A percentile compares a stretch with the other conserved stretches of the same genome.
These are phyloP conservation scores for Solanum pennellii DNA, from an alignment of 257 asterid species.

Conservation along the genomic window DNA sequence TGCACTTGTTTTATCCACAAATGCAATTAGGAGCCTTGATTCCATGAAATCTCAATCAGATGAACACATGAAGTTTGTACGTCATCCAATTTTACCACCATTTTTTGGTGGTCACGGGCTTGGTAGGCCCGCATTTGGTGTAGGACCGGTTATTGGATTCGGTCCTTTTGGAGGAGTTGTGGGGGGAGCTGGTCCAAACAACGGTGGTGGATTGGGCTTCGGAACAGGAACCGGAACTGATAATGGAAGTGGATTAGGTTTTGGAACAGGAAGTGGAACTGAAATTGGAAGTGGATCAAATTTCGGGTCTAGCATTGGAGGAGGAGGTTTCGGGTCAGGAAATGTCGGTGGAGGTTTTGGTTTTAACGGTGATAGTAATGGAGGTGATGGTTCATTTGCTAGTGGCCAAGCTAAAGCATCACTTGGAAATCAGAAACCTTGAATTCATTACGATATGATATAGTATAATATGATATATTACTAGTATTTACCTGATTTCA, in stretches of 20 bases:
- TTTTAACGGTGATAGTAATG: neutral
- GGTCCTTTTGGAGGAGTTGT: constrained; percentile 1
- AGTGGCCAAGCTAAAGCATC: neutral
- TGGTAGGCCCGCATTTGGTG: neutral
- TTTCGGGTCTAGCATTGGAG: neutral
- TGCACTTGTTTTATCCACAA: neutral
- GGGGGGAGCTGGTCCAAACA: neutral
- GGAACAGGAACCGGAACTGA: neutral
- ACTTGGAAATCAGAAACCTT: neutral
- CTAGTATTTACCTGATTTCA: neutral
- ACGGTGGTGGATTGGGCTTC: neutral
- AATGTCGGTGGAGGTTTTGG: neutral
- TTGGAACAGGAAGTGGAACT: neutral
- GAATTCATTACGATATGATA: neutral
- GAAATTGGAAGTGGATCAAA: neutral
- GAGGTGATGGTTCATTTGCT: neutral
- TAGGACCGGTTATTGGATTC: neutral
- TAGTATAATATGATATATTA: neutral
- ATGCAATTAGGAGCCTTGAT: neutral
- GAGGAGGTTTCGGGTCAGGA: neutral
- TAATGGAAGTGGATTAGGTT: no score
- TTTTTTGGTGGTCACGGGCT: neutral
- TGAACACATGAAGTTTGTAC: constrained; percentile 10
- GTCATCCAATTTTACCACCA: constrained; percentile 9
- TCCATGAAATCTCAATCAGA: neutral